Base-by-base conservation (phyloP, 345 rosid species). In the Laguncularia racemosa region DNA sequence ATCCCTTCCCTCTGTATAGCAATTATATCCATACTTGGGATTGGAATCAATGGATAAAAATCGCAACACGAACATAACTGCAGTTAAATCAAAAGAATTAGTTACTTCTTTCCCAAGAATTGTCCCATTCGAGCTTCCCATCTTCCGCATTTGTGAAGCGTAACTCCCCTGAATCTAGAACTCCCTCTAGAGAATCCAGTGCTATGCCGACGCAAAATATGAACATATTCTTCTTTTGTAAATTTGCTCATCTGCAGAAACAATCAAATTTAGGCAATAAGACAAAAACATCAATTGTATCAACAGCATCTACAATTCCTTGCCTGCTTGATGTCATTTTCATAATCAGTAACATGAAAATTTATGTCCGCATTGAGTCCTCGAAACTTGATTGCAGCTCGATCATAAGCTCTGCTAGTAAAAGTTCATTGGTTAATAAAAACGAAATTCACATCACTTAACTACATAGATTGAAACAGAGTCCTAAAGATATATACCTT, bases 111-210 rank as follows among this genome's bases (percentile, higher is more conserved):
- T 63, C 92, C 88, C 6, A 85, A 82, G 65, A 85, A 68, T 59
- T 85, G 96, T 47, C 89, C 89, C 90, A 85, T 85, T 6, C 85
- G 82, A 69, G 92, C 90, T 65, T 85, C 96, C 90, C 89, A 83
- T 53, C 84, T 68, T 20, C 96, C 89, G 16, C 87, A 82, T 69
- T 81, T 88, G 70, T 85, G 85, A 75, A 81, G 76, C 1, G 96
- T 77, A 48, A 88, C 92, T 38, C 96, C 96, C 55, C 84, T 76
- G 58, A 77, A 83, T 45, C 68, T 85, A 0, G 96, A 88, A 69
- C 83, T 81, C 46, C 89, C 96, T 56, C 92, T 78, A 0, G 88
- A 69, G 59, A 83, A 80, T 5, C 92, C 89, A 2, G 81, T 85
- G 78, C 89, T 88, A 69, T 79, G 89, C 68, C 92, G 81, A 3